Evolutionary conservation across 306 rosid species (phyloP).

Genomic region (Calophaca sinica): DNA sequence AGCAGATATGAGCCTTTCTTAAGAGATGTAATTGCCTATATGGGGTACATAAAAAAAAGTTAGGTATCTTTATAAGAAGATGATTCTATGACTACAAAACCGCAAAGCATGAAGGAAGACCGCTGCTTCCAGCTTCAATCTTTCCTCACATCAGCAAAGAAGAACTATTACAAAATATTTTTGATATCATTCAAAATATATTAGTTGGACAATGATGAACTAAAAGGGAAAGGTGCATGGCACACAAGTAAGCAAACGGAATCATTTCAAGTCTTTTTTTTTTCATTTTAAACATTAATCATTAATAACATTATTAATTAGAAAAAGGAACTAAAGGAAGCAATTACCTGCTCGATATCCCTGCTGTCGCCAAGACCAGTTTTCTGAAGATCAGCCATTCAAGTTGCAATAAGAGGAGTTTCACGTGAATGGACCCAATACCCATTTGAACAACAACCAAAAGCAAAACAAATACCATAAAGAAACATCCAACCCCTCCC

Average conservation of each 20-base stretch:
- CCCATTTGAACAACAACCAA: constrained; percentile 72
- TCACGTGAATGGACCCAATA: constrained; percentile 60
- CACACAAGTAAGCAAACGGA: constrained; percentile 22
- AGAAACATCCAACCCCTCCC: constrained; percentile 60
- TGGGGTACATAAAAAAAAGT: constrained; percentile 29
- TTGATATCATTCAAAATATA: background rate
- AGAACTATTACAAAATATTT: constrained; percentile 7
- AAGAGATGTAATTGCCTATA: constrained; percentile 83
- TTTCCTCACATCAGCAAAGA: constrained; percentile 22
- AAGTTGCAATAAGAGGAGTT: constrained; percentile 66
- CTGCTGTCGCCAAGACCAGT: constrained; percentile 64
- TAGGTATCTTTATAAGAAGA: constrained; percentile 24
- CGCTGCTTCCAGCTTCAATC: constrained; percentile 36
- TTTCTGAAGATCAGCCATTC: constrained; percentile 92
- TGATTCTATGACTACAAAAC: constrained; percentile 40
- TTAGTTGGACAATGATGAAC: constrained; percentile 11
- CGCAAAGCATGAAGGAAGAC: constrained; percentile 27
- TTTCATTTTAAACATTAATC: background rate
- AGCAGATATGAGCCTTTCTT: constrained; percentile 92
- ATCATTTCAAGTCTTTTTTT: background rate
- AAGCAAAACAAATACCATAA: constrained; percentile 52
- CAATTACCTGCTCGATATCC: constrained; percentile 80
- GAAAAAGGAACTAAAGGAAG: background rate
- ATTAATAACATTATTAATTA: background rate
- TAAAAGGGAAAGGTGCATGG: background rate